These are phyloP conservation scores for Phalaenopsis aphrodite DNA, from an alignment of 106 monocot species.

Conservation along the genomic window DNA sequence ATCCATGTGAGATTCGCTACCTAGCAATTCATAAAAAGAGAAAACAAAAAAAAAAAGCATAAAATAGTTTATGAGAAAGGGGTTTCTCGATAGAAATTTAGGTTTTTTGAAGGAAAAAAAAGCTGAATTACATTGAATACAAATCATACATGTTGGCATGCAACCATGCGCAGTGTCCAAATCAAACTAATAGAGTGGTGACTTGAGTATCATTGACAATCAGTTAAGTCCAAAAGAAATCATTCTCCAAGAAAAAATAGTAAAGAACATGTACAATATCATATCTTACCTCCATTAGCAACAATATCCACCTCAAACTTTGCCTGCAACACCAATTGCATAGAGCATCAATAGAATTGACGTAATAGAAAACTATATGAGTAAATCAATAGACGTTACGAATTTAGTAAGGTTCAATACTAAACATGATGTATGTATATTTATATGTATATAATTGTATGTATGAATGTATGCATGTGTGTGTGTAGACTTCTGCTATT, in stretches of 20 bases:
- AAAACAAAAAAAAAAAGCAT: background rate
- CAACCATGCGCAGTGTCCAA: background rate
- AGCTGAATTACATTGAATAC: background rate
- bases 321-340: conserved; percentile 31
- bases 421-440: no score
- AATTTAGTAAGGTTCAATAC: background rate
- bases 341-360: background rate
- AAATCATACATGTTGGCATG: background rate
- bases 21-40: conserved; percentile 25
- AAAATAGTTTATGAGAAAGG: background rate
- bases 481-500: no score
- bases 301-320: conserved; percentile 84
- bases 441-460: no score
- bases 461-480: no score
- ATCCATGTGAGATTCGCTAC: conserved; percentile 67
- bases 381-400: background rate
- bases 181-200: background rate
- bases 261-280: background rate
- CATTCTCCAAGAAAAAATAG: background rate
- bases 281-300: conserved; percentile 73
- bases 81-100: background rate
- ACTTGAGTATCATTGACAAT: background rate
- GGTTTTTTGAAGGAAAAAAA: background rate
- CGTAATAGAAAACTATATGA: background rate
- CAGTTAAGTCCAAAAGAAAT: background rate